Percentiles rank a stretch among this genome's conserved stretches.
Conservation (phyloP, 1,284 basidiomycete genomes). For the Puccinia triticina region DNA sequence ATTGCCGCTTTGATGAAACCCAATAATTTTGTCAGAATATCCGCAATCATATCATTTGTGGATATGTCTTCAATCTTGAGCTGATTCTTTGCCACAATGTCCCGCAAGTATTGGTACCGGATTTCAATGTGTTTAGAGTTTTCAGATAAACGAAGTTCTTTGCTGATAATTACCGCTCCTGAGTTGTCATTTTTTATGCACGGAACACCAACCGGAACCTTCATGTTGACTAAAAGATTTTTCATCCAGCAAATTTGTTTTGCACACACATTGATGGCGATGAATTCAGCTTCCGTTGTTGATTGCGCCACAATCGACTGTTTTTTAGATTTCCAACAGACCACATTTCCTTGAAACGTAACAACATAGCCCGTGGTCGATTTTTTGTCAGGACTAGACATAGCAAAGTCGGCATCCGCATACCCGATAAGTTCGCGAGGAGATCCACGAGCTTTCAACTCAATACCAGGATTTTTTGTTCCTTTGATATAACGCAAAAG, state of each 20-base stretch:
- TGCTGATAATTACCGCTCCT: too few relatives aligned
- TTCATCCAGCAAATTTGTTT: too few relatives aligned
- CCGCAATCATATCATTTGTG: background rate
- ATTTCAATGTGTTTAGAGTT: slow-evolving; percentile 38
- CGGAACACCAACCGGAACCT: too few relatives aligned
- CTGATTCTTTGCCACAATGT: slow-evolving; percentile 4
- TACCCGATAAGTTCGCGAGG: slow-evolving; percentile 9
- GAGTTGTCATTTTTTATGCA: too few relatives aligned
- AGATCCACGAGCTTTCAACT: background rate
- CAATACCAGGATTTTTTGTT: background rate
- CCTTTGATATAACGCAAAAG: background rate
- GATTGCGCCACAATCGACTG: slow-evolving; percentile 22
- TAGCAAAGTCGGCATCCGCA: slow-evolving; percentile 33
- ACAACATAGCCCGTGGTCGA: slow-evolving; percentile 16
- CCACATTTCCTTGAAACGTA: background rate
- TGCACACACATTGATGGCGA: too few relatives aligned
- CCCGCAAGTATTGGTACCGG: slow-evolving; percentile 25
- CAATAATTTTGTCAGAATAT: slow-evolving; percentile 5
- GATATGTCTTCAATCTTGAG: background rate
- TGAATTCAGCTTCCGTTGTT: too few relatives aligned
- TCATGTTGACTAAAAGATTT: too few relatives aligned
- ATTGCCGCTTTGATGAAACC: background rate
- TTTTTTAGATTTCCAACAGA: slow-evolving; percentile 18
- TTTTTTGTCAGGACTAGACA: too few relatives aligned
- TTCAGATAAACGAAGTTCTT: too few relatives aligned